Conservation (phyloP, 2,329 filamentous ascomycete species). For the Epicoccum nigrum region DNA sequence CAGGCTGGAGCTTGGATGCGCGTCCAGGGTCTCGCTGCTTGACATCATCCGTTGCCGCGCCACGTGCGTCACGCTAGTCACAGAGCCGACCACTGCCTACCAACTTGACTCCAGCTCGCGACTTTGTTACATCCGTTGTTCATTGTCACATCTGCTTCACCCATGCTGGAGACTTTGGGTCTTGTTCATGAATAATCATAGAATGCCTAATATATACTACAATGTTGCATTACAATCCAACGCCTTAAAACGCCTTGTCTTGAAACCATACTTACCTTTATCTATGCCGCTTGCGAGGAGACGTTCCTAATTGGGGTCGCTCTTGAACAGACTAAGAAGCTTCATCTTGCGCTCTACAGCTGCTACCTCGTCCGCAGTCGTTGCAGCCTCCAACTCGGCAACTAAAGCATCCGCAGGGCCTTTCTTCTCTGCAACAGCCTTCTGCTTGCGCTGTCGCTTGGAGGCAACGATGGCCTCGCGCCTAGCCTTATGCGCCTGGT, state of each 20-base stretch:
- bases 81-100: background rate
- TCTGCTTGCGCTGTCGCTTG: background rate
- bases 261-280: background rate
- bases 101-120: background rate
- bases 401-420: background rate
- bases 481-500: background rate
- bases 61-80: slow-evolving; percentile 15
- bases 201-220: too few species aligned
- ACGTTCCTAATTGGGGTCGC: too few species aligned
- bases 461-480: background rate
- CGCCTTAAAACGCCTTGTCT: too few species aligned
- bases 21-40: slow-evolving; percentile 16
- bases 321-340: background rate
- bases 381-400: background rate
- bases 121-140: background rate
- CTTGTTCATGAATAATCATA: too few species aligned
- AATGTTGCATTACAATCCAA: too few species aligned
- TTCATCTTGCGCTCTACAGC: background rate
- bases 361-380: background rate
- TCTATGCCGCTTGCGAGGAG: background rate
- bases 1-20: slow-evolving; percentile 9
- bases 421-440: background rate
- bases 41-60: slow-evolving; percentile 16
- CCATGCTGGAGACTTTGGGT: too few species aligned
- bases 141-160: background rate